Evolutionary conservation across 495 filamentous ascomycete species (phyloP).

Genomic region (Alectoria sarmentosa): DNA sequence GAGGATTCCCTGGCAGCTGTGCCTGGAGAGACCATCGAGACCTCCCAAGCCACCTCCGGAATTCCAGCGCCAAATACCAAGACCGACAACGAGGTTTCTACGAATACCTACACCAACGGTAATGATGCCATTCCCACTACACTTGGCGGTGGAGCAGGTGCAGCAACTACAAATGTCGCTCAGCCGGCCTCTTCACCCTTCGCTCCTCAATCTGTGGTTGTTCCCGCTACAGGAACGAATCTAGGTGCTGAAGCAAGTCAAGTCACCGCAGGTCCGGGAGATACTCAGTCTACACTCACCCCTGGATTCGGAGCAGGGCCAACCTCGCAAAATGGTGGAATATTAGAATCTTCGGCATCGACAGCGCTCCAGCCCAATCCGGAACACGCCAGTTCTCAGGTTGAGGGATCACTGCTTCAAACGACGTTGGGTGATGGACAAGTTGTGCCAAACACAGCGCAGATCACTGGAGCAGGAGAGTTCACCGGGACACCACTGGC

Average conservation of each 20-base stretch:
- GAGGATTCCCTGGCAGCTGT: not conserved
- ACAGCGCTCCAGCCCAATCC: not conserved
- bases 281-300: not conserved
- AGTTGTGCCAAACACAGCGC: conserved; percentile 2
- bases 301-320: not conserved
- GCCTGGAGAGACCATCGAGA: not conserved
- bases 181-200: not conserved
- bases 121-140: conserved; percentile 1
- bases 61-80: not conserved
- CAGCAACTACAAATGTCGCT: not conserved
- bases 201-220: not conserved
- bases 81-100: conserved; percentile 1
- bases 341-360: not conserved
- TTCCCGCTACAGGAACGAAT: not conserved
- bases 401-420: not conserved
- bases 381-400: not conserved
- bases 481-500: not conserved
- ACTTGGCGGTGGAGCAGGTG: not conserved
- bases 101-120: not conserved
- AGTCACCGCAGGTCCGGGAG: not conserved
- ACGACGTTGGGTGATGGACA: not conserved
- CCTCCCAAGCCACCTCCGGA: not conserved
- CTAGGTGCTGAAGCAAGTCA: not conserved
- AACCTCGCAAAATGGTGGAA: not conserved
- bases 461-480: not conserved